Conservation (phyloP, 1,284 basidiomycete genomes). For the Irpex sp. region DNA sequence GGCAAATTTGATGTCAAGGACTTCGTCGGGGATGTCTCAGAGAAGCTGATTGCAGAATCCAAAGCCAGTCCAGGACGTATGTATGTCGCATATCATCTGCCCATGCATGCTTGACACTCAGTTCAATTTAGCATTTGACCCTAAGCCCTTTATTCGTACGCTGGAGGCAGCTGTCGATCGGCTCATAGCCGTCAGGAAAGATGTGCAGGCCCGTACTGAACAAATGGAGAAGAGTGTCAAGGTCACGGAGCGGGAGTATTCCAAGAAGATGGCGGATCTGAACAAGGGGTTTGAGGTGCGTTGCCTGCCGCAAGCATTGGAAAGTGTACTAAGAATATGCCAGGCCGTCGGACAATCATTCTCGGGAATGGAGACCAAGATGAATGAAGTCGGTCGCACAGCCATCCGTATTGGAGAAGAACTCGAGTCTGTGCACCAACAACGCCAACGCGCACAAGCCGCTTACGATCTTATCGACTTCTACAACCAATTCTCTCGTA, state of each 20-base stretch:
- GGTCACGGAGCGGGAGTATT: conserved; percentile 89
- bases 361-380: conserved; percentile 77
- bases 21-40: conserved; percentile 80
- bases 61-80: conserved; percentile 78
- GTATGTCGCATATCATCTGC: conserved; percentile 26
- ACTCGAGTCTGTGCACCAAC: conserved; percentile 90
- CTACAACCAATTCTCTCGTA: conserved; percentile 89
- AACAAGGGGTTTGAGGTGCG: conserved; percentile 88
- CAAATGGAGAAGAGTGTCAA: conserved; percentile 90
- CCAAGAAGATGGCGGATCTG: conserved; percentile 87
- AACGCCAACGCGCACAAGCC: conserved; percentile 89
- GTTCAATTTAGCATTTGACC: conserved; percentile 73
- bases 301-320: background rate
- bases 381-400: conserved; percentile 92
- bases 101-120: background rate
- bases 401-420: conserved; percentile 97
- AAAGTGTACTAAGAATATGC: background rate
- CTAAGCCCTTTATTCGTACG: conserved; percentile 86
- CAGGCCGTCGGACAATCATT: conserved; percentile 83
- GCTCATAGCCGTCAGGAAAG: conserved; percentile 79
- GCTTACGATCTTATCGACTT: conserved; percentile 94
- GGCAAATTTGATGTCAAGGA: conserved; percentile 91
- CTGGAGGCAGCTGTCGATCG: conserved; percentile 89
- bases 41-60: conserved; percentile 80
- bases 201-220: conserved; percentile 85